Evolutionary conservation across 2,329 filamentous ascomycete species (phyloP).

Genomic region (Curvularia hawaiiensis): DNA sequence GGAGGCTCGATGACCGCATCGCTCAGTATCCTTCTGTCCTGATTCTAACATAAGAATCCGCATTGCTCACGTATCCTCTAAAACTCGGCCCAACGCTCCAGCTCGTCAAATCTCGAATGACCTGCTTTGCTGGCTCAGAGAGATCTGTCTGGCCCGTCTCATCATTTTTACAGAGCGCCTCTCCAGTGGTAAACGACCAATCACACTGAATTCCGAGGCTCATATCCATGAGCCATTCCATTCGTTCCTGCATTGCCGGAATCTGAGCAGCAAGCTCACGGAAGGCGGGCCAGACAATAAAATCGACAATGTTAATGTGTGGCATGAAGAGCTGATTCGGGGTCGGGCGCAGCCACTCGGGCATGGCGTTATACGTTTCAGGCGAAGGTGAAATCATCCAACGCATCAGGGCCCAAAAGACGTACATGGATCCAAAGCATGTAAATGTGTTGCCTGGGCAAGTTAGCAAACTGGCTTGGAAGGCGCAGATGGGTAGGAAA

Average conservation of each 20-base stretch:
- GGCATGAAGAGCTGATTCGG: constrained; percentile 37
- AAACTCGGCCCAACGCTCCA: constrained; percentile 33
- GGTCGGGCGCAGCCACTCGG: constrained; percentile 33
- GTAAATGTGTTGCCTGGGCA: constrained; percentile 28
- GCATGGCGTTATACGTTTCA: constrained; percentile 29
- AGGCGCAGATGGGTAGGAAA: neutral
- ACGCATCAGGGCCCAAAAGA: constrained; percentile 31
- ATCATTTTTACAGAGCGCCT: constrained; percentile 16
- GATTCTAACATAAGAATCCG: constrained; percentile 31
- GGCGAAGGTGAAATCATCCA: constrained; percentile 35
- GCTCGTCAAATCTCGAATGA: constrained; percentile 21
- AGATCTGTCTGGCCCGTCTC: constrained; percentile 25
- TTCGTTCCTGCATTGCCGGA: constrained; percentile 31
- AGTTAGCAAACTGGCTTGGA: neutral
- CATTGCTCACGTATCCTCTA: constrained; percentile 30
- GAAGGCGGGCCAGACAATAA: constrained; percentile 32
- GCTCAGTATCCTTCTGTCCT: constrained; percentile 23
- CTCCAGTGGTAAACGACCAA: constrained; percentile 20
- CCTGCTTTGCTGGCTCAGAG: constrained; percentile 21
- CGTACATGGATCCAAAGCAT: constrained; percentile 32
- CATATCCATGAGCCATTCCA: constrained; percentile 35
- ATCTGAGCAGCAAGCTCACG: constrained; percentile 32
- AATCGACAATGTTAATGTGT: constrained; percentile 31
- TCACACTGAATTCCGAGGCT: constrained; percentile 24
- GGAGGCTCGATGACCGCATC: neutral